Evolutionary conservation across 106 monocot genomes (phyloP), one percentile per base, ranked within the genome.

Genomic region (Apostasia shenzhenica): DNA sequence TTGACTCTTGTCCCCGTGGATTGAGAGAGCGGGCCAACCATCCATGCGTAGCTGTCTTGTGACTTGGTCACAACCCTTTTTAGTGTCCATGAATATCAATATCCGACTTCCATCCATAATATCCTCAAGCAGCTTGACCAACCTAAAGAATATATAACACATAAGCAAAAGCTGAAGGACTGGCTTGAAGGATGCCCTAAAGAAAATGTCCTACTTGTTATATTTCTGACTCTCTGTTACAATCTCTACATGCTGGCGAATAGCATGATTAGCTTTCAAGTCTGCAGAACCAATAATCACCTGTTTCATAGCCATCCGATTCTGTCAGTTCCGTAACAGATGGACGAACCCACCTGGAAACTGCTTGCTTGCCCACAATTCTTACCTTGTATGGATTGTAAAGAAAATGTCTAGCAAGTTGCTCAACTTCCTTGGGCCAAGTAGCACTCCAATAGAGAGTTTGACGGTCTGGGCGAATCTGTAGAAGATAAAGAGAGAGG

Each of bases 381-480:
- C 45, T 75, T 87, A 92, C 97, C 87, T 90, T 92, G 79, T 92
- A 99, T 12, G 92, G 74, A 60, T 99, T 83, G 67, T 90, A 92
- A 1, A 92, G 85, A 55, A 87, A 92, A 48, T 92, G 81, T 72
- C 79, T 92, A 48, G 92, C 84, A 76, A 99, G 92, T 54, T 92
- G 86, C 72, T 92, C 92, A 41, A 99, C 97, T 76, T 97, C 97
- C 81, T 93, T 99, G 41, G 92, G 97, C 97, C 97, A 99, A 71
- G 92, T 99, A 56, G 97, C 97, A 78, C 92, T 99, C 92, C 97
- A 99, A 63, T 87, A 92, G 12, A 99, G 86, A 74, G 97, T 99
- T 71, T 99, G 97, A 53, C 92, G 84, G 80, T 99, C 97, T 47
- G 92, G 89, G 26, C 97, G 89, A 62, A 99, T 99, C 97, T 99